phyloP scores from a whole-genome alignment of 2,329 filamentous ascomycete species.

The Macrophomina tecta region DNA sequence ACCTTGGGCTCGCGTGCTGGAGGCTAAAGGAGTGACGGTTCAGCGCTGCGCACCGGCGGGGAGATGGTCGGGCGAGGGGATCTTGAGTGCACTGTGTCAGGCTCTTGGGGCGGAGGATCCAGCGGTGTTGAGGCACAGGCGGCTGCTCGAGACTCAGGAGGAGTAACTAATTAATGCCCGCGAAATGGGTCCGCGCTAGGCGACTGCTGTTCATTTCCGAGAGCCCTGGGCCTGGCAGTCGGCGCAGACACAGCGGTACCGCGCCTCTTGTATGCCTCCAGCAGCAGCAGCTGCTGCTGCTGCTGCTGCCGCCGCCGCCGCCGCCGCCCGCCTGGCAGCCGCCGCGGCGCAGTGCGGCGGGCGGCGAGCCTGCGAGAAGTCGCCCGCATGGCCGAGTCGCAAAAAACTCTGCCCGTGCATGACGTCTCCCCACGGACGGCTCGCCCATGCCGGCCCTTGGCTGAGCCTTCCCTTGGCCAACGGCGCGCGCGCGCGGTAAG shows the following conservation, averaged over 20 bases:
- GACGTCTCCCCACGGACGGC: constrained; percentile 26
- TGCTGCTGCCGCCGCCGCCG: too few species aligned
- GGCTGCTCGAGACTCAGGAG: constrained; percentile 21
- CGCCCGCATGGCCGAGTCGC: constrained; percentile 8
- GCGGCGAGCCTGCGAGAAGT: neutral
- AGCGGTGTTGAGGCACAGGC: constrained; percentile 19
- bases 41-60: constrained; percentile 26
- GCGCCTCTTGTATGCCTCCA: neutral
- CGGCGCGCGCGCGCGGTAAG: constrained; percentile 18
- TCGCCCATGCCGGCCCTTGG: neutral
- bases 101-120: constrained; percentile 4
- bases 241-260: constrained; percentile 11
- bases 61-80: constrained; percentile 11
- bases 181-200: constrained; percentile 28
- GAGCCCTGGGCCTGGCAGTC: neutral
- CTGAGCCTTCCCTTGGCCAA: neutral
- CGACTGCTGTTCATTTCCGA: constrained; percentile 27
- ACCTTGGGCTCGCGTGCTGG: constrained; percentile 11
- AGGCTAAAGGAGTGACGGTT: constrained; percentile 28
- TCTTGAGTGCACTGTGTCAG: constrained; percentile 1
- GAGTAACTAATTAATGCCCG: constrained; percentile 28
- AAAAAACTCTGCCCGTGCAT: constrained; percentile 28
- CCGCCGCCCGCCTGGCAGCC: too few species aligned
- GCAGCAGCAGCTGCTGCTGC: too few species aligned
- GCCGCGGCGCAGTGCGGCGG: constrained; percentile 2